Evolutionary conservation across 495 filamentous ascomycete species (phyloP).

Genomic region (Poronia punctata): DNA sequence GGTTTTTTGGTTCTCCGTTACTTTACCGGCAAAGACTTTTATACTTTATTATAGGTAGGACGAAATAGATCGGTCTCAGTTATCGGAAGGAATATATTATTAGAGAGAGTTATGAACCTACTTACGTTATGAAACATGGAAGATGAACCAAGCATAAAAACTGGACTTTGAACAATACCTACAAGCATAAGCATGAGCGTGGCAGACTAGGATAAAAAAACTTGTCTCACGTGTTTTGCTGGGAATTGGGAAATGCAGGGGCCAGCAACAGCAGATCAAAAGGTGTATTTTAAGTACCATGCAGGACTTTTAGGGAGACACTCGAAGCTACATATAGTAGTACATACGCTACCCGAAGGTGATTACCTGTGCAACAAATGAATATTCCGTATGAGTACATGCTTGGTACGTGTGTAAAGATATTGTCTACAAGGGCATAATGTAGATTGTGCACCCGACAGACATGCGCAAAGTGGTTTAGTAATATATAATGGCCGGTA

Average conservation of each 20-base stretch:
- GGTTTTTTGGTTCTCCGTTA: no score
- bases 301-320: conserved; percentile 9
- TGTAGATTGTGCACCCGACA: no score
- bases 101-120: not conserved
- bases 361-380: not conserved
- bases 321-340: no score
- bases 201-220: conserved; percentile 5
- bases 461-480: no score
- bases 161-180: conserved; percentile 1
- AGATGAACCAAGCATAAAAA: not conserved
- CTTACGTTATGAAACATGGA: not conserved
- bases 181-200: conserved; percentile 4
- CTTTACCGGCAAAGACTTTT: no score
- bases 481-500: not conserved
- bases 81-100: no score
- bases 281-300: conserved; percentile 10
- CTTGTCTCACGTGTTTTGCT: conserved; percentile 9
- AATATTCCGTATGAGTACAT: not conserved
- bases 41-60: no score
- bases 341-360: not conserved
- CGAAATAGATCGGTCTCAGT: no score
- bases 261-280: conserved; percentile 7
- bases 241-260: conserved; percentile 13
- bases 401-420: no score
- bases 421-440: no score